Conservation (phyloP, 805 yeast species). For the Teunomyces aglyptinius region DNA sequence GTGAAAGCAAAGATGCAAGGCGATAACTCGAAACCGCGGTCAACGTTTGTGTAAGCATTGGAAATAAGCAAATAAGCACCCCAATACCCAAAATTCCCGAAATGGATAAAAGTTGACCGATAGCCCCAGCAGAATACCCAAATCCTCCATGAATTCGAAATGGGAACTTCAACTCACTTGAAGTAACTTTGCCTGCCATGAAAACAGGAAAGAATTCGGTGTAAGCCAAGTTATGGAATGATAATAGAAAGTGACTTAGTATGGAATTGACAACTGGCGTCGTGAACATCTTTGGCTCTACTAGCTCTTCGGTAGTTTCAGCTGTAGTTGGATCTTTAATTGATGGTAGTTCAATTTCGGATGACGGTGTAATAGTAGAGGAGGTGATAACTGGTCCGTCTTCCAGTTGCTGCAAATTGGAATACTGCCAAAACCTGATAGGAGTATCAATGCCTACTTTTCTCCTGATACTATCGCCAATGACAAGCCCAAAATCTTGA, state of each 20-base stretch:
- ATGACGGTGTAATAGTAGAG: neutral
- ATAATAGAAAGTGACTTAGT: slow-evolving; percentile 38
- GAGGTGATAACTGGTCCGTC: neutral
- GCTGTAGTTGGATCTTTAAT: neutral
- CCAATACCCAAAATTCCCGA: slow-evolving; percentile 57
- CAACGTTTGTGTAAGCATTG: slow-evolving; percentile 47
- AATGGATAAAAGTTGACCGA: slow-evolving; percentile 50
- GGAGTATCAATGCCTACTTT: neutral
- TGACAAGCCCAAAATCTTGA: slow-evolving; percentile 44
- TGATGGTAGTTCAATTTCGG: neutral
- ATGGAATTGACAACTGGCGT: slow-evolving; percentile 29
- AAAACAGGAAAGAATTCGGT: slow-evolving; percentile 58
- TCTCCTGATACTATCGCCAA: slow-evolving; percentile 38
- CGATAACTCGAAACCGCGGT: slow-evolving; percentile 47
- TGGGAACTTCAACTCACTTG: slow-evolving; percentile 44
- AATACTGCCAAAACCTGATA: neutral
- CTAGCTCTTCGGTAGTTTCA: neutral
- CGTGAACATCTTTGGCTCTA: slow-evolving; percentile 21
- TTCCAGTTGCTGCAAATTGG: neutral
- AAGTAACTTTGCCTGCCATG: slow-evolving; percentile 35
- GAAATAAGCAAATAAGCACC: slow-evolving; percentile 49
- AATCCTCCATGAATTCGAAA: slow-evolving; percentile 52
- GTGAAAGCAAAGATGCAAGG: slow-evolving; percentile 39
- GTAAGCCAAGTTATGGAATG: slow-evolving; percentile 48
- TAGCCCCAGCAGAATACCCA: slow-evolving; percentile 44